Conservation (phyloP, 208 protist genomes). For the Lotmaria passim region DNA sequence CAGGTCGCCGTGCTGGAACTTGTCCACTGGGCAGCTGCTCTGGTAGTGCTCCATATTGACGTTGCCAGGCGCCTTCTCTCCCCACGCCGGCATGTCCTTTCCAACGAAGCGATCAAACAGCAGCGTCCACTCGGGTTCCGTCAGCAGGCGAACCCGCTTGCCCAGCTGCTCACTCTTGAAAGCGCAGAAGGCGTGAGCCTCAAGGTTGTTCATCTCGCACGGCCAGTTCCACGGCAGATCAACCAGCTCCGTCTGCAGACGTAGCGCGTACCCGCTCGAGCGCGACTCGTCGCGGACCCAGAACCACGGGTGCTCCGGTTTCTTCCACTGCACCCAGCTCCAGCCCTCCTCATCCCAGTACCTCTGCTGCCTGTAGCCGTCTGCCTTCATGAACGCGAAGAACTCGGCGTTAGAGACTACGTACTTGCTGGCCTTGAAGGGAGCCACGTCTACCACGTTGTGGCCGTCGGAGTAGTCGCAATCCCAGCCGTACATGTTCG, state of each 20-base stretch:
- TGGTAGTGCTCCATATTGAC: slow-evolving; percentile 88
- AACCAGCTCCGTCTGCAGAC: slow-evolving; percentile 91
- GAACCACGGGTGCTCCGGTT: slow-evolving; percentile 92
- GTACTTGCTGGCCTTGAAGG: slow-evolving; percentile 94
- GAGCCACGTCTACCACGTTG: slow-evolving; percentile 76
- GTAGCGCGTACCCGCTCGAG: slow-evolving; percentile 83
- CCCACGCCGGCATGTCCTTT: slow-evolving; percentile 82
- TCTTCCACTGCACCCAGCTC: slow-evolving; percentile 94
- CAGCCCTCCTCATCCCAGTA: slow-evolving; percentile 98
- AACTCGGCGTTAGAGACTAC: slow-evolving; percentile 96
- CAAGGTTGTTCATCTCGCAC: slow-evolving; percentile 95
- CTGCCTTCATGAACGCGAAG: slow-evolving; percentile 91
- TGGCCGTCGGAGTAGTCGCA: slow-evolving; percentile 93
- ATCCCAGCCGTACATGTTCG: slow-evolving; percentile 95
- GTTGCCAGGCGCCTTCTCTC: slow-evolving; percentile 76
- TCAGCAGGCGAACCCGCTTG: slow-evolving; percentile 86
- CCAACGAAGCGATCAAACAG: slow-evolving; percentile 82
- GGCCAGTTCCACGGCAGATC: slow-evolving; percentile 96
- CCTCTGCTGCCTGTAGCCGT: slow-evolving; percentile 88
- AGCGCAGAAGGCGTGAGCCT: slow-evolving; percentile 95
- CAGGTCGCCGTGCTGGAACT: slow-evolving; percentile 80
- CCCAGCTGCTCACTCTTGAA: slow-evolving; percentile 90
- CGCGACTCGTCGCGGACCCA: slow-evolving; percentile 88
- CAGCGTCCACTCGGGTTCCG: slow-evolving; percentile 91
- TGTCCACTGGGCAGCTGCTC: slow-evolving; percentile 84